A percentile compares a stretch with the other conserved stretches of the same genome.
Conservation (phyloP, 495 filamentous ascomycete genomes). For the Cenococcum geophilum region DNA sequence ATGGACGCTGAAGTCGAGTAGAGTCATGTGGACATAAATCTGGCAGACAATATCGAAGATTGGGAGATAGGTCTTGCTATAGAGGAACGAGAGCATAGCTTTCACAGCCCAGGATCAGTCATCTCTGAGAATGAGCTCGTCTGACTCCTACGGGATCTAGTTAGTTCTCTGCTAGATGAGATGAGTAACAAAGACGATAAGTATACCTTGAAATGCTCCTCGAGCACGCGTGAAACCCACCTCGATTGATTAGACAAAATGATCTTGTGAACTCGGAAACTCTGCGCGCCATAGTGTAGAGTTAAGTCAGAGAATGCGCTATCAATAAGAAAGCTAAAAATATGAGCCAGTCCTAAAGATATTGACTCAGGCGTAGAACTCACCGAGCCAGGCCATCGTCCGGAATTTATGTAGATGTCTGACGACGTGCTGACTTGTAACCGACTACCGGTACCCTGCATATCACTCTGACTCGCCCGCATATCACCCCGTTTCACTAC, state of each 20-base stretch:
- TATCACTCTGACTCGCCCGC: too few species aligned
- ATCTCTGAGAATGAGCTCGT: not conserved
- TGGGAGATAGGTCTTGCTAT: not conserved
- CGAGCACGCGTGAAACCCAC: conserved; percentile 20
- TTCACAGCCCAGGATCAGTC: not conserved
- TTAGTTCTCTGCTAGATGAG: not conserved
- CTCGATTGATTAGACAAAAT: conserved; percentile 20
- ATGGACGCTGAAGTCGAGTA: not conserved
- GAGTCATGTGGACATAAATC: not conserved
- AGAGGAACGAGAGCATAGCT: not conserved
- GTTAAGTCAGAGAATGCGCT: conserved; percentile 15
- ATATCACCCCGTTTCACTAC: too few species aligned
- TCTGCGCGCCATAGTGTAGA: conserved; percentile 14
- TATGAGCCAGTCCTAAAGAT: not conserved
- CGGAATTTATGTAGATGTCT: too few species aligned
- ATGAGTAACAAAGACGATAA: too few species aligned
- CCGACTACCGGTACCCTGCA: too few species aligned
- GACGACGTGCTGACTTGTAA: too few species aligned
- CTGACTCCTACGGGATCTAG: conserved; percentile 1
- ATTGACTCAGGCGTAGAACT: too few species aligned
- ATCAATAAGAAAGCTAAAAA: conserved; percentile 5
- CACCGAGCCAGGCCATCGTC: too few species aligned
- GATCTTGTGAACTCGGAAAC: conserved; percentile 19
- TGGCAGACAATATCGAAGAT: not conserved
- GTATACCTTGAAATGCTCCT: not conserved